Percentiles rank a stretch among this genome's conserved stretches.
These are phyloP conservation scores for Sporothrix protearum DNA, from an alignment of 2,329 filamentous ascomycete genomes.

Conservation along the genomic window DNA sequence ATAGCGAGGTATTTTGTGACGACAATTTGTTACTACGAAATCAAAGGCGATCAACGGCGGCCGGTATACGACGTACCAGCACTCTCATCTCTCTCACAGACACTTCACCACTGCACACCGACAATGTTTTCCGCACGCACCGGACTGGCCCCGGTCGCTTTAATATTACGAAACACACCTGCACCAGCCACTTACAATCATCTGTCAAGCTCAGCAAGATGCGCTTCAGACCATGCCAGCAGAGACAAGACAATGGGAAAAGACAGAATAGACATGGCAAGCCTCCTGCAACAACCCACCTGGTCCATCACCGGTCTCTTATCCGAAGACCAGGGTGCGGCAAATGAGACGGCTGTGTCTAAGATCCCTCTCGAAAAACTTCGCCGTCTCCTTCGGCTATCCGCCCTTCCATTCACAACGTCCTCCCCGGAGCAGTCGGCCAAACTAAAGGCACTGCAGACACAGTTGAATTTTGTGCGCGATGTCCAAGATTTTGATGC, in stretches of 20 bases:
- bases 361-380: constrained; percentile 64
- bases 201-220: neutral
- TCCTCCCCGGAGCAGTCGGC: constrained; percentile 58
- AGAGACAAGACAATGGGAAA: neutral
- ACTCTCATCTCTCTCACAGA: too few relatives aligned
- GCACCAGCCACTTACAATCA: neutral
- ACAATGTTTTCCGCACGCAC: neutral
- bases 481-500: constrained; percentile 79
- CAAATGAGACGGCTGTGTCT: constrained; percentile 33
- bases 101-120: neutral
- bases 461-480: constrained; percentile 87
- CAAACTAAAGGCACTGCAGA: constrained; percentile 71
- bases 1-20: neutral
- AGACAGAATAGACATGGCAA: constrained; percentile 1
- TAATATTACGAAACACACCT: neutral
- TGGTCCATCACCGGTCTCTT: constrained; percentile 83
- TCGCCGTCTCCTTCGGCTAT: constrained; percentile 81
- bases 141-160: neutral
- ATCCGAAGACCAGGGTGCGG: constrained; percentile 14
- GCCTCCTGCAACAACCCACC: constrained; percentile 51
- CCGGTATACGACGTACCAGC: too few relatives aligned
- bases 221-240: neutral
- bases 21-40: neutral
- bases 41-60: neutral
- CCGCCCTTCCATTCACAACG: constrained; percentile 73